Evolutionary conservation across 2,329 filamentous ascomycete species (phyloP), one percentile per base, ranked within the genome.

Genomic region (Cytospora paraplurivora): DNA sequence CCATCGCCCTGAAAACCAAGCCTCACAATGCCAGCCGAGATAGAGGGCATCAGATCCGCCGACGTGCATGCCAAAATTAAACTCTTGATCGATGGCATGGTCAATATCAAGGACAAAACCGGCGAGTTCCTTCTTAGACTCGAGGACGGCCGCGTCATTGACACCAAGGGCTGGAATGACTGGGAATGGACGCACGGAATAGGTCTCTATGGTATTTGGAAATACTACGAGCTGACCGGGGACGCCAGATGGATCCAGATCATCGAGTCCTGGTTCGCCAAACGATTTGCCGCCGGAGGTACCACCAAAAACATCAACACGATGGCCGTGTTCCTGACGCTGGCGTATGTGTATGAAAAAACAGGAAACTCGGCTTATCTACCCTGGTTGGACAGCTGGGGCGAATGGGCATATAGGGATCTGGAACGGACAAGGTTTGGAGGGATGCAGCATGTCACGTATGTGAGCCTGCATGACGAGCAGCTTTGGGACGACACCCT

Each of bases 261-360:
- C 66, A 92, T 93, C 69, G 82, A 90, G 71, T 81, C 84, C 63
- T 94, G 91, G 91, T 93, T 92, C 76, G 77, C 79, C 7, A 83
- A 82, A 55, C 86, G 90, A 10, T 88, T 92, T 66, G 82, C 81
- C 0, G 86, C 87, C 62, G 88, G 89, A 21, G 87, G 84, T 69
- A 93, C 91, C 4, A 92, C 89, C 47, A 93, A 93, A 74, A 93
- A 93, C 74, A 92, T 92, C 81, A 93, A 92, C 78, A 93, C 91
- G 17, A 92, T 93, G 89, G 87, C 88, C 13, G 87, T 87, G 0
- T 91, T 93, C 74, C 77, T 93, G 21, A 91, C 90, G 0, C 81
- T 93, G 0, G 90, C 90, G 0, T 87, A 87, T 71, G 81, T 93
- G n/a, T 93, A 93, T 71, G 90, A 93, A 75, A 85, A 88, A 73